phyloP scores from a whole-genome alignment of 2,329 filamentous ascomycete species.

The Diaporthe longicolla region DNA sequence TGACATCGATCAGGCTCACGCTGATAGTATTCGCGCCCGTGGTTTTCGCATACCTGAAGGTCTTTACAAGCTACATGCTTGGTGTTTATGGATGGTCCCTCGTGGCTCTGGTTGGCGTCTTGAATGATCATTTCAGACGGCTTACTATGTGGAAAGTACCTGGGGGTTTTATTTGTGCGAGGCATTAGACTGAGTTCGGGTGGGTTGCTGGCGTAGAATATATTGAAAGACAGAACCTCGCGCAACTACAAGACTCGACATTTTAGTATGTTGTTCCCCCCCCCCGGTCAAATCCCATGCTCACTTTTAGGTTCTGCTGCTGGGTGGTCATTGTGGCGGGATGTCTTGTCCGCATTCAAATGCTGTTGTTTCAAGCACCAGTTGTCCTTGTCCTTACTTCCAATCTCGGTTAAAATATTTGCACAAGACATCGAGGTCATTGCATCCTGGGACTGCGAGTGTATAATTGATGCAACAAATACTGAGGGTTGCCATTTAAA shows the following conservation, averaged over 20 bases:
- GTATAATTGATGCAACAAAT: neutral
- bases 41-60: constrained; percentile 42
- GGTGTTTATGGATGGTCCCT: neutral
- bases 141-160: constrained; percentile 36
- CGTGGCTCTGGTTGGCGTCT: constrained; percentile 30
- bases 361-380: neutral
- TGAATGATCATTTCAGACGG: constrained; percentile 35
- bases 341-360: too few species aligned
- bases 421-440: neutral
- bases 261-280: constrained; percentile 4
- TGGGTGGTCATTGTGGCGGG: too few species aligned
- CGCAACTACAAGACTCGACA: constrained; percentile 13
- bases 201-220: neutral
- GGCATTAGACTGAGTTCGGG: constrained; percentile 24
- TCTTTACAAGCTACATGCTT: constrained; percentile 1
- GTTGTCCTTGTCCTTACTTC: neutral
- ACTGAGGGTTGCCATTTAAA: neutral
- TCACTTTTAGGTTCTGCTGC: neutral
- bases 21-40: constrained; percentile 42
- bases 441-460: neutral
- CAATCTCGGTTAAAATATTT: neutral
- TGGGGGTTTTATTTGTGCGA: constrained; percentile 17
- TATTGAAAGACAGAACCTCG: constrained; percentile 3
- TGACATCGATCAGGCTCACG: constrained; percentile 15
- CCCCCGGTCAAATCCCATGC: neutral